phyloP scores from a whole-genome alignment of 2,329 filamentous ascomycete species.

The Ambrosiella cleistominuta region DNA sequence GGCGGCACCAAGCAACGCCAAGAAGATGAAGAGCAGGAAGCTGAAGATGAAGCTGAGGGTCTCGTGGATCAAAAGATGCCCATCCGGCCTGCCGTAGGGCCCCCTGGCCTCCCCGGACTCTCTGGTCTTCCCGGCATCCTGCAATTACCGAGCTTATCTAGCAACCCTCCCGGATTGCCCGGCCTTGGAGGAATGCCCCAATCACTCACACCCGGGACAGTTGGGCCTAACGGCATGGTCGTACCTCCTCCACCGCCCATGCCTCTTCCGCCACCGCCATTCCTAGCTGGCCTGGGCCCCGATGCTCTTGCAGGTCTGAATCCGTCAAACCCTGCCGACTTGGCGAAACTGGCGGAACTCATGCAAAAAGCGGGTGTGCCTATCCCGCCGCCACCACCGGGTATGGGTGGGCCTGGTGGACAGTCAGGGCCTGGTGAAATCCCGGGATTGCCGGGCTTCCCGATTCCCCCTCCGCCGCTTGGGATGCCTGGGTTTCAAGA shows the following conservation, averaged over 20 bases:
- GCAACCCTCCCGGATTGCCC: neutral
- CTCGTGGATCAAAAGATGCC: constrained; percentile 81
- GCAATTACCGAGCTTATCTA: neutral
- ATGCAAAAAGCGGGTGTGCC: constrained; percentile 48
- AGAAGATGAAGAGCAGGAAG: constrained; percentile 85
- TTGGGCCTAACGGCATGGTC: constrained; percentile 1
- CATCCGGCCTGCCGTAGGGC: constrained; percentile 27
- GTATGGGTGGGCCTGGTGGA: constrained; percentile 21
- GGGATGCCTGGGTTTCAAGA: neutral
- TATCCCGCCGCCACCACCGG: constrained; percentile 38
- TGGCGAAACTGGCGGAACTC: constrained; percentile 43
- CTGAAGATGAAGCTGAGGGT: constrained; percentile 83
- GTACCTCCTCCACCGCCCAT: constrained; percentile 17
- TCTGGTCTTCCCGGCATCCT: constrained; percentile 28
- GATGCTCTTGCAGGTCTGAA: constrained; percentile 37
- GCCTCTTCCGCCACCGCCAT: constrained; percentile 27
- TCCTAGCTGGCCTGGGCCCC: constrained; percentile 31
- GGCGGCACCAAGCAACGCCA: constrained; percentile 62
- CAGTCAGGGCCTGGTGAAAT: constrained; percentile 16
- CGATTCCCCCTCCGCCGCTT: constrained; percentile 23
- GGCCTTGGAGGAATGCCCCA: neutral
- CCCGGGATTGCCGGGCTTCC: constrained; percentile 12
- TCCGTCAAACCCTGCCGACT: constrained; percentile 41
- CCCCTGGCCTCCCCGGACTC: constrained; percentile 26
- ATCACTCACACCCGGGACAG: neutral